Percentiles rank a stretch among this genome's conserved stretches.
Conservation (phyloP, 163 green algal species). For the Chlorella variabilis region DNA sequence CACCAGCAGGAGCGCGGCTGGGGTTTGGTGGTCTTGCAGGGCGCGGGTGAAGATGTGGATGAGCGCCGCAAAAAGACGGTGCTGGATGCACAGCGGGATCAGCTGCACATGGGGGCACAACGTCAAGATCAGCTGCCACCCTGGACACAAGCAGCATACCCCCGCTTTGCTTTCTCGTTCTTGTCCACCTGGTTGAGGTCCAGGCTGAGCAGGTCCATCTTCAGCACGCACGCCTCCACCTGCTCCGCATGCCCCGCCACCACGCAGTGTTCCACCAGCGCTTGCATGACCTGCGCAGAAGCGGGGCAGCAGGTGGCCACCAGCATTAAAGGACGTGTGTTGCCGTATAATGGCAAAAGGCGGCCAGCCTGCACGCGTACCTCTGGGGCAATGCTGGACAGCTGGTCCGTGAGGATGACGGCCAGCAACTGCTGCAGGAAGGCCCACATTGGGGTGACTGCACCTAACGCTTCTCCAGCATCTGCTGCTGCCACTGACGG, state of each 20-base stretch:
- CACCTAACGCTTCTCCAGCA: neutral
- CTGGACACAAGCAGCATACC: too few species aligned
- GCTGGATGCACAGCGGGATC: slow-evolving; percentile 81
- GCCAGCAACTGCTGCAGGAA: slow-evolving; percentile 73
- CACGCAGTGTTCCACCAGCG: slow-evolving; percentile 76
- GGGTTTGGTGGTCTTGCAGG: slow-evolving; percentile 82
- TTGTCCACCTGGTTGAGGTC: slow-evolving; percentile 90
- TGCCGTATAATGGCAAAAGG: too few species aligned
- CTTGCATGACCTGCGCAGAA: slow-evolving; percentile 52
- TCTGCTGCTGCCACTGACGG: neutral
- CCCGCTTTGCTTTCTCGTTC: neutral
- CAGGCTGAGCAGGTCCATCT: slow-evolving; percentile 87
- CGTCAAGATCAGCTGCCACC: neutral
- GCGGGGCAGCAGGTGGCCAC: neutral
- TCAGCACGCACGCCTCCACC: slow-evolving; percentile 91
- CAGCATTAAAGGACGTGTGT: too few species aligned
- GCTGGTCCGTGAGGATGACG: slow-evolving; percentile 59
- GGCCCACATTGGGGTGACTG: slow-evolving; percentile 4
- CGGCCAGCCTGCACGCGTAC: slow-evolving; percentile 35
- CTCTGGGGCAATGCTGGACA: slow-evolving; percentile 71
- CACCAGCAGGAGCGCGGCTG: slow-evolving; percentile 63
- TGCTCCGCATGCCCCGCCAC: slow-evolving; percentile 52
- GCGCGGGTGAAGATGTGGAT: slow-evolving; percentile 80
- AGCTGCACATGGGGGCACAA: slow-evolving; percentile 62
- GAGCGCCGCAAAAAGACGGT: slow-evolving; percentile 83